Evolutionary conservation across 2,329 filamentous ascomycete species (phyloP).

Genomic region (Cucurbitaria berberidis): DNA sequence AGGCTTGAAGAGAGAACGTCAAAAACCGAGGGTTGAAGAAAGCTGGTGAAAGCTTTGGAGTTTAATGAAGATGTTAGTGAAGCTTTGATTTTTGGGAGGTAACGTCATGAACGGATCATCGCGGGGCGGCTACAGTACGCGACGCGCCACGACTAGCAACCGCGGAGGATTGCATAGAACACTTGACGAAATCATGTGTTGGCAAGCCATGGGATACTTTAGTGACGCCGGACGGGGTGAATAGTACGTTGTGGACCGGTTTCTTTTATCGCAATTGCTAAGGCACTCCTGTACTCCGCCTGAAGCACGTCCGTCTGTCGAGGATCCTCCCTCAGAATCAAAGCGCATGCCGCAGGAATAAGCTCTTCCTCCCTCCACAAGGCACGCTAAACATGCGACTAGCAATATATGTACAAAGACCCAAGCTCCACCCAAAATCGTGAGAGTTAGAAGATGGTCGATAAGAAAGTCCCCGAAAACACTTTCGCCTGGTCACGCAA

Average conservation of each 20-base stretch:
- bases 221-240: not conserved
- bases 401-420: slow-evolving; percentile 22
- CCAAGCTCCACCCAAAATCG: not conserved
- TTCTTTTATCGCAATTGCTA: slow-evolving; percentile 12
- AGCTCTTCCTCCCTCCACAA: slow-evolving; percentile 1
- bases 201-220: not conserved
- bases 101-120: slow-evolving; percentile 30
- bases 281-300: slow-evolving; percentile 14
- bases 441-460: slow-evolving; percentile 1
- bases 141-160: slow-evolving; percentile 18
- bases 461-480: slow-evolving; percentile 1
- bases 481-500: not conserved
- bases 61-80: slow-evolving; percentile 16
- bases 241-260: not conserved
- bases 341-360: slow-evolving; percentile 4
- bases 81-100: slow-evolving; percentile 9
- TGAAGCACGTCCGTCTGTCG: slow-evolving; percentile 1
- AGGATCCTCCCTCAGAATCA: not conserved
- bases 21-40: slow-evolving; percentile 2
- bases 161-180: slow-evolving; percentile 1
- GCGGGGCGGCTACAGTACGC: slow-evolving; percentile 24
- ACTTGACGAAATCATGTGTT: not conserved
- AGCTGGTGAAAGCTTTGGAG: slow-evolving; percentile 8
- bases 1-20: not conserved
- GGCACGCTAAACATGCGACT: slow-evolving; percentile 8